Conservation (phyloP, 1,139 yeast species). For the Geotrichum australiense region DNA sequence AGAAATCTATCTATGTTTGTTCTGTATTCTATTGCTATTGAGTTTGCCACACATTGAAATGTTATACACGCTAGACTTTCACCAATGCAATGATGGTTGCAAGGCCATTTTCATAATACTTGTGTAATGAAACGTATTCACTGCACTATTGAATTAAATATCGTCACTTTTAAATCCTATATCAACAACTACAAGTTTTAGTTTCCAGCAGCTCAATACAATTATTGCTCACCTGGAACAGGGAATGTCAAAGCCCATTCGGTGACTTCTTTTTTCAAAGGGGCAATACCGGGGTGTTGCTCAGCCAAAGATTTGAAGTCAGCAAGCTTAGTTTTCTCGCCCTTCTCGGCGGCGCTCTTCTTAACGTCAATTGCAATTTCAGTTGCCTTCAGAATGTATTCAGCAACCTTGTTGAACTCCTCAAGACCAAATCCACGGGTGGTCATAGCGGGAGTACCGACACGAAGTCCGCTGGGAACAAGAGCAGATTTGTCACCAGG, state of each 20-base stretch:
- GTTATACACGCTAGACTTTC: too few relatives aligned
- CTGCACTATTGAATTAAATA: too few relatives aligned
- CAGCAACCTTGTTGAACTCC: constrained; percentile 77
- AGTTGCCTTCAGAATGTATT: constrained; percentile 79
- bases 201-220: too few relatives aligned
- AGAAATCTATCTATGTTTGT: not conserved
- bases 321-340: constrained; percentile 79
- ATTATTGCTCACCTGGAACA: constrained; percentile 52
- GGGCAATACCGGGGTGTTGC: constrained; percentile 59
- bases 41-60: too few relatives aligned
- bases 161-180: too few relatives aligned
- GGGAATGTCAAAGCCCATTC: constrained; percentile 94
- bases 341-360: constrained; percentile 61
- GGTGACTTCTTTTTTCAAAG: constrained; percentile 70
- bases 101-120: too few relatives aligned
- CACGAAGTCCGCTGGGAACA: constrained; percentile 96
- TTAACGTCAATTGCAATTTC: constrained; percentile 72
- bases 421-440: constrained; percentile 90
- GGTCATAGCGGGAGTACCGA: constrained; percentile 99
- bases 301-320: constrained; percentile 81
- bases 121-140: too few relatives aligned
- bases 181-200: too few relatives aligned
- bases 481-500: constrained; percentile 98
- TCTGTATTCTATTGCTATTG: too few relatives aligned
- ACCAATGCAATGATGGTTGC: too few relatives aligned